Conservation (phyloP, 208 protist species). For the Acanthamoeba polyphaga region DNA sequence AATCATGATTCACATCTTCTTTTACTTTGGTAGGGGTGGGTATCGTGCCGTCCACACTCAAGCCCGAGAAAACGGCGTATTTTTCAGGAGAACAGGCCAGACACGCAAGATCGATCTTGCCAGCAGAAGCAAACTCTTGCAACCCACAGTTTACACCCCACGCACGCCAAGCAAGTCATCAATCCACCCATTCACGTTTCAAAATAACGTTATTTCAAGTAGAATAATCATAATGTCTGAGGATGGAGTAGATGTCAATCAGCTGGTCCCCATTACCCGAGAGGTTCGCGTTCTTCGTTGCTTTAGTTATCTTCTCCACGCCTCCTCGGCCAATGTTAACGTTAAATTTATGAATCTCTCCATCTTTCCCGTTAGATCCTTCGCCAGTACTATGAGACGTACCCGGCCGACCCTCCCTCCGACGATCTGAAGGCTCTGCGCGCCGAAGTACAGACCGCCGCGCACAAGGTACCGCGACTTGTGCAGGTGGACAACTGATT, state of each 20-base stretch:
- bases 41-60: too few species aligned
- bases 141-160: not conserved
- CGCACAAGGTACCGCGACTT: not conserved
- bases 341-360: not conserved
- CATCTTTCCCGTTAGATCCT: not conserved
- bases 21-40: too few species aligned
- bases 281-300: not conserved
- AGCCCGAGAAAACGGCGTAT: too few species aligned
- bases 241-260: not conserved
- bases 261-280: not conserved
- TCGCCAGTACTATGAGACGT: not conserved
- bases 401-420: conserved; percentile 13
- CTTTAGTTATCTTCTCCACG: too few species aligned
- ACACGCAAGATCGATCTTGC: too few species aligned
- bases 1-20: too few species aligned
- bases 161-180: not conserved
- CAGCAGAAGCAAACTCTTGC: too few species aligned
- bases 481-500: not conserved
- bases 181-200: not conserved
- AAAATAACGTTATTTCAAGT: not conserved
- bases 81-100: too few species aligned
- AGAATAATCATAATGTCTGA: not conserved
- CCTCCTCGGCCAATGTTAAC: not conserved
- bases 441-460: not conserved
- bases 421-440: not conserved